phyloP scores from a whole-genome alignment of 1,139 yeast species.

The Scheffersomyces parashehatae region DNA sequence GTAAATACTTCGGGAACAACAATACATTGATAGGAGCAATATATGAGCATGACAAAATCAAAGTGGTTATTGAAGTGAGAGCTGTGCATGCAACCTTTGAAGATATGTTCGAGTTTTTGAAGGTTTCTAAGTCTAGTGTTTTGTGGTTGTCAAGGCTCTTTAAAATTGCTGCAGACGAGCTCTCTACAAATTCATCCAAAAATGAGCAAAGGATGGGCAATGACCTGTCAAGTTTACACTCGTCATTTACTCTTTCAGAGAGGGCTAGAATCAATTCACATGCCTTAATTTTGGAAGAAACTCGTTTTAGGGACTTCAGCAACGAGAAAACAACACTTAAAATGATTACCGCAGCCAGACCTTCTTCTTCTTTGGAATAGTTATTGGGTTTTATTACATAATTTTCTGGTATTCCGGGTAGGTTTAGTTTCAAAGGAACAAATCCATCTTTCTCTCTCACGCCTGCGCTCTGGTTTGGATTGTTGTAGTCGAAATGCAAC shows the following conservation, averaged over 20 bases:
- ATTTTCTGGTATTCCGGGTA: conserved; percentile 47
- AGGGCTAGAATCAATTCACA: conserved; percentile 76
- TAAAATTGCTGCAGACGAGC: conserved; percentile 1
- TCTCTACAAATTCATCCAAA: conserved; percentile 34
- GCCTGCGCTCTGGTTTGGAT: conserved; percentile 3
- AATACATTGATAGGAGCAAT: conserved; percentile 75
- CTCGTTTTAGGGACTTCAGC: conserved; percentile 62
- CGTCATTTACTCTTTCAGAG: conserved; percentile 77
- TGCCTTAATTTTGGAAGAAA: conserved; percentile 65
- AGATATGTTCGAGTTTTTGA: conserved; percentile 11
- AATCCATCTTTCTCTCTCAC: conserved; percentile 4
- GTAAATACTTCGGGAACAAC: conserved; percentile 75
- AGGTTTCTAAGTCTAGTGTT: not conserved
- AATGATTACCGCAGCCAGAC: conserved; percentile 61
- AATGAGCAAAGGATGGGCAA: conserved; percentile 71
- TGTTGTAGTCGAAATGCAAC: conserved; percentile 42
- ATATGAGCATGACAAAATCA: conserved; percentile 63
- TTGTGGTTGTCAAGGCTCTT: not conserved
- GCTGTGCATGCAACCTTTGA: conserved; percentile 61
- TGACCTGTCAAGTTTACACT: conserved; percentile 80
- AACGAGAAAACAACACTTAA: conserved; percentile 66
- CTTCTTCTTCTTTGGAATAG: conserved; percentile 15
- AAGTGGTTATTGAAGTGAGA: conserved; percentile 57
- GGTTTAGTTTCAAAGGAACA: conserved; percentile 48
- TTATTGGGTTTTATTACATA: conserved; percentile 45